A percentile compares a stretch with the other conserved stretches of the same genome.
phyloP scores from a whole-genome alignment of 345 rosid genomes.

The Gossypium rotundifolium region DNA sequence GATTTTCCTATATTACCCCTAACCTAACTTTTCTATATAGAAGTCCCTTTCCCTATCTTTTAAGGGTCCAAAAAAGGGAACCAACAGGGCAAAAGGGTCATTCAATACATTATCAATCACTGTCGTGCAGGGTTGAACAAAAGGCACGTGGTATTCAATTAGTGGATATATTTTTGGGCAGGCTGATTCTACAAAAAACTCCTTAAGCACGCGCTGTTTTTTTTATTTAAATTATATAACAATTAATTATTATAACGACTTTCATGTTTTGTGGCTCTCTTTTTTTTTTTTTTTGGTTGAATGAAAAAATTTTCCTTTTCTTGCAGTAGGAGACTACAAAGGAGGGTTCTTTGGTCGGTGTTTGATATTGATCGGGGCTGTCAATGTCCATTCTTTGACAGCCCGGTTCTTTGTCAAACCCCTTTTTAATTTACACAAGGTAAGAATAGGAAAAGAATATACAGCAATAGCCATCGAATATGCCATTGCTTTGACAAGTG shows the following conservation, averaged over 20 bases:
- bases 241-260: neutral
- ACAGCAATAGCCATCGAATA: neutral
- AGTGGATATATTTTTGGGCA: neutral
- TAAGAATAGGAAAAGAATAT: conserved; percentile 2
- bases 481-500: neutral
- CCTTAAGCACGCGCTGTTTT: neutral
- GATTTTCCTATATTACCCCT: conserved; percentile 8
- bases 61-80: neutral
- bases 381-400: conserved; percentile 13
- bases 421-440: neutral
- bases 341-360: conserved; percentile 11
- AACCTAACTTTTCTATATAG: neutral
- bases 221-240: neutral
- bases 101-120: neutral
- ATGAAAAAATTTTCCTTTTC: neutral
- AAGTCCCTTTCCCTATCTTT: neutral
- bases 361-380: conserved; percentile 14
- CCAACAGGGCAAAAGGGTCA: neutral
- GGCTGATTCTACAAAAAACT: neutral
- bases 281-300: neutral
- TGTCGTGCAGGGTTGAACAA: neutral
- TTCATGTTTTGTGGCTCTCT: neutral
- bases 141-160: neutral
- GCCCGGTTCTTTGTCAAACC: conserved; percentile 9
- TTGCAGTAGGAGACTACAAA: neutral